phyloP scores from a whole-genome alignment of 2,329 filamentous ascomycete species.

The Corynespora cassiicola region DNA sequence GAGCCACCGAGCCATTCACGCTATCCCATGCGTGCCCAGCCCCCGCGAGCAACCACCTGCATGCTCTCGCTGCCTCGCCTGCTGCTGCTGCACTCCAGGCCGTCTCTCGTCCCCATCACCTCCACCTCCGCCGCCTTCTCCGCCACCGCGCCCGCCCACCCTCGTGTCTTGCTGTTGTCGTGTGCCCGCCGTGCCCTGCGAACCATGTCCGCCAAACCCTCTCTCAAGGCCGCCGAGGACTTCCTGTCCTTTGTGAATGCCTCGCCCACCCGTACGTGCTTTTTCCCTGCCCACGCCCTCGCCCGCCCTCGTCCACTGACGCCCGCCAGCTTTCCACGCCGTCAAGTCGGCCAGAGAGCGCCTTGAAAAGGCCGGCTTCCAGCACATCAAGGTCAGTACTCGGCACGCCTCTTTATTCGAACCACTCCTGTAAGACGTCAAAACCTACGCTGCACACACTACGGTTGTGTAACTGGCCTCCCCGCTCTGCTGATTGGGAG shows the following conservation, averaged over 20 bases:
- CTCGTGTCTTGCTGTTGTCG: slow-evolving; percentile 24
- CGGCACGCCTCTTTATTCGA: slow-evolving; percentile 1
- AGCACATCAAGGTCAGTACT: slow-evolving; percentile 73
- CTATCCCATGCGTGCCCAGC: slow-evolving; percentile 17
- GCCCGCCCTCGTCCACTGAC: slow-evolving; percentile 21
- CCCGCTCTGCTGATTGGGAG: too few species aligned
- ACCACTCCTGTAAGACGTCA: too few species aligned
- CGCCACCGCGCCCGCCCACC: too few species aligned
- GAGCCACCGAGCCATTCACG: neutral
- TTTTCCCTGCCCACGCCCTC: too few species aligned
- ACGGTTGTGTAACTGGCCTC: too few species aligned
- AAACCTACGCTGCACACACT: too few species aligned
- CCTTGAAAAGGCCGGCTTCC: slow-evolving; percentile 84
- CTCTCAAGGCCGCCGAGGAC: slow-evolving; percentile 68
- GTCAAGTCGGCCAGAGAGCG: slow-evolving; percentile 79
- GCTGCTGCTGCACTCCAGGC: slow-evolving; percentile 21
- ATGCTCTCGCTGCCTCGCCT: too few species aligned
- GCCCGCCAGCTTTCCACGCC: slow-evolving; percentile 83
- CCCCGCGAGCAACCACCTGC: slow-evolving; percentile 14
- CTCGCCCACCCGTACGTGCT: slow-evolving; percentile 86
- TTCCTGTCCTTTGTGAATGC: slow-evolving; percentile 94
- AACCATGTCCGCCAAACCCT: slow-evolving; percentile 47
- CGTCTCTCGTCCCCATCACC: slow-evolving; percentile 9
- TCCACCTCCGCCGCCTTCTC: slow-evolving; percentile 19
- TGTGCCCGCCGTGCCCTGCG: slow-evolving; percentile 23